phyloP scores from a whole-genome alignment of 768 basidiomycete species.

The Mycena chlorophos region DNA sequence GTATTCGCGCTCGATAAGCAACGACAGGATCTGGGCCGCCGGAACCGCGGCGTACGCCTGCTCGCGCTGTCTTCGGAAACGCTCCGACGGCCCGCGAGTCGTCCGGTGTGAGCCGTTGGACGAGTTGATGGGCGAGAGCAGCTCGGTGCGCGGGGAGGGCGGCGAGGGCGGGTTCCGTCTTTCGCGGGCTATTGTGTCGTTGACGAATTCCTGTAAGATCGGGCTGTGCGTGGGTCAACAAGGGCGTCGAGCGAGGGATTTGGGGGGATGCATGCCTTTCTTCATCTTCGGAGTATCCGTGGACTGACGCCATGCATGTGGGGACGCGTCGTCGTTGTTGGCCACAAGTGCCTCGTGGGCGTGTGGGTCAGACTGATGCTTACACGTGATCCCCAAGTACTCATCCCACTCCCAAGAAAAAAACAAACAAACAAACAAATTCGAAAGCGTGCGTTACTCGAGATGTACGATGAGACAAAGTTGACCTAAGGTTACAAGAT shows the following conservation, averaged over 20 bases:
- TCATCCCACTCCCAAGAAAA: too few species aligned
- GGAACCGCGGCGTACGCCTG: slow-evolving; percentile 32
- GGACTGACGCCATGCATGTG: slow-evolving; percentile 1
- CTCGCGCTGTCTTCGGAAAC: slow-evolving; percentile 37
- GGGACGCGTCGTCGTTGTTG: background rate
- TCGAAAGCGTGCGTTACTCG: slow-evolving; percentile 23
- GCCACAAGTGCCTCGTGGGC: background rate
- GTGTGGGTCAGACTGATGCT: background rate
- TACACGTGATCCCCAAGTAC: too few species aligned
- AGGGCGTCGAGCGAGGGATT: background rate
- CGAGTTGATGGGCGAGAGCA: slow-evolving; percentile 16
- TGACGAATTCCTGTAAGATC: slow-evolving; percentile 8
- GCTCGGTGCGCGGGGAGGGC: slow-evolving; percentile 20
- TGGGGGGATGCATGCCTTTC: slow-evolving; percentile 10
- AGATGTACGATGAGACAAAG: slow-evolving; percentile 21
- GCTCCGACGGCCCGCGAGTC: slow-evolving; percentile 32
- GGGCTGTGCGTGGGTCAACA: slow-evolving; percentile 5
- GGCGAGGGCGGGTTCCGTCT: too few species aligned
- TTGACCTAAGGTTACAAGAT: slow-evolving; percentile 30
- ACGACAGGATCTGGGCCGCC: slow-evolving; percentile 29
- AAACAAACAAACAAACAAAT: slow-evolving; percentile 10
- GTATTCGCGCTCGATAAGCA: slow-evolving; percentile 43
- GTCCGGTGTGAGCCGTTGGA: slow-evolving; percentile 5
- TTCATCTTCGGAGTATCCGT: slow-evolving; percentile 16
- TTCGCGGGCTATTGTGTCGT: slow-evolving; percentile 18